A percentile compares a stretch with the other conserved stretches of the same genome.
phyloP scores from a whole-genome alignment of 2,329 filamentous ascomycete genomes.

The Cordyceps cicadae region DNA sequence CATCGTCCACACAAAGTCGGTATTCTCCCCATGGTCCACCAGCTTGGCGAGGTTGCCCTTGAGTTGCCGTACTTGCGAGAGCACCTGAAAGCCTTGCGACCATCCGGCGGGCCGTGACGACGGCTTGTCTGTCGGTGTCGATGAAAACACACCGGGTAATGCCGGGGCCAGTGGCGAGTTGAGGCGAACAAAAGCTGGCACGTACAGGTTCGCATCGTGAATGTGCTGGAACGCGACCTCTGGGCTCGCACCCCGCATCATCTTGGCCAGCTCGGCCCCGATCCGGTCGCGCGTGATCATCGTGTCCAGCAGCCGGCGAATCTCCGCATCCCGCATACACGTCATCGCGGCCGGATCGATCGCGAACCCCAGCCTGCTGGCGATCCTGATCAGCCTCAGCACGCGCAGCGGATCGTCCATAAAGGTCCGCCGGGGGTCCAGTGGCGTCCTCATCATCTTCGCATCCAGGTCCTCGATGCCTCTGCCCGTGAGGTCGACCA shows the following conservation, averaged over 20 bases:
- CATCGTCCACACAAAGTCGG: neutral
- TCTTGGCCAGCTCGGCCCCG: slow-evolving; percentile 13
- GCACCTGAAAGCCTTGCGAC: neutral
- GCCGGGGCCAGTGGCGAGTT: too few relatives aligned
- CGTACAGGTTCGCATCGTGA: neutral
- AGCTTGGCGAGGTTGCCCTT: neutral
- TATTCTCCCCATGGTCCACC: neutral
- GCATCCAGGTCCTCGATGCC: slow-evolving; percentile 12
- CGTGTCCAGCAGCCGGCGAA: slow-evolving; percentile 11
- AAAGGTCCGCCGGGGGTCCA: slow-evolving; percentile 13
- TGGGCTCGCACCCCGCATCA: slow-evolving; percentile 8
- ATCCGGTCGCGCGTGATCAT: slow-evolving; percentile 16
- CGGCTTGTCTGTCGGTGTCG: too few relatives aligned
- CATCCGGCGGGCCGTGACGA: neutral
- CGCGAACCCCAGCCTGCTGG: slow-evolving; percentile 12
- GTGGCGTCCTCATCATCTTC: slow-evolving; percentile 14
- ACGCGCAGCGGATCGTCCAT: slow-evolving; percentile 16
- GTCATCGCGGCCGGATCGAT: slow-evolving; percentile 3
- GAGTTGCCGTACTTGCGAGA: neutral
- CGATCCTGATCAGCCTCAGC: slow-evolving; percentile 13
- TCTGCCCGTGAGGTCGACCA: slow-evolving; percentile 13
- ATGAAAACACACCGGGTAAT: neutral
- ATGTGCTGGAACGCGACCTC: too few relatives aligned
- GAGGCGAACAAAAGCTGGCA: neutral
- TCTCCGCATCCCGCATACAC: slow-evolving; percentile 8